Percentiles rank a stretch among this genome's conserved stretches.
phyloP scores from a whole-genome alignment of 306 rosid species.

The Trifolium repens region DNA sequence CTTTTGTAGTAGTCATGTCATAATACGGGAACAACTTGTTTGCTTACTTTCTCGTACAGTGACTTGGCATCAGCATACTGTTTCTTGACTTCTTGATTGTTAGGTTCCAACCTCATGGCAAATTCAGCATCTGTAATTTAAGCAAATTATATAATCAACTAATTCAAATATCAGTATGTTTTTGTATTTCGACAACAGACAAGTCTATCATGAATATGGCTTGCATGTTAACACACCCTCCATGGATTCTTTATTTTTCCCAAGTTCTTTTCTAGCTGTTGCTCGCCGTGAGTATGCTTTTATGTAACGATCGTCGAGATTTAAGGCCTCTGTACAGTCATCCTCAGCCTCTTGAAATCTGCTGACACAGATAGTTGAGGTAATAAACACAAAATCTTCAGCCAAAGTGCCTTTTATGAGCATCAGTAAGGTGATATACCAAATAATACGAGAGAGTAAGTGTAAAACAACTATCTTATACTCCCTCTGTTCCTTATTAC shows the following conservation, averaged over 20 bases:
- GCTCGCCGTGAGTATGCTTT: slow-evolving; percentile 95
- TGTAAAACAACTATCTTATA: slow-evolving; percentile 11
- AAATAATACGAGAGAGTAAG: background rate
- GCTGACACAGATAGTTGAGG: slow-evolving; percentile 41
- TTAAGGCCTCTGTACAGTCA: slow-evolving; percentile 95
- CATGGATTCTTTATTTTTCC: slow-evolving; percentile 75
- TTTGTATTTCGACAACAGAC: background rate
- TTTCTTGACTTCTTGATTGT: slow-evolving; percentile 90
- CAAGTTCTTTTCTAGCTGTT: slow-evolving; percentile 88
- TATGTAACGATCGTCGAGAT: slow-evolving; percentile 90
- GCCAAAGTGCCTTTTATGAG: slow-evolving; percentile 30
- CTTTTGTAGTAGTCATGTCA: slow-evolving; percentile 8
- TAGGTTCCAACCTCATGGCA: slow-evolving; percentile 91
- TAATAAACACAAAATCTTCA: slow-evolving; percentile 2
- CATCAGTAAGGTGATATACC: slow-evolving; percentile 21
- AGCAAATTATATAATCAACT: slow-evolving; percentile 49
- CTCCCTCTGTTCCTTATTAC: no score
- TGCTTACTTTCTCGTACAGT: slow-evolving; percentile 75
- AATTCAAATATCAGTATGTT: slow-evolving; percentile 36
- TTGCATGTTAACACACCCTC: slow-evolving; percentile 64
- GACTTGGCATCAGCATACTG: slow-evolving; percentile 83
- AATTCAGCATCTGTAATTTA: slow-evolving; percentile 84
- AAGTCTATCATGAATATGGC: slow-evolving; percentile 16
- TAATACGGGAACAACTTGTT: background rate
- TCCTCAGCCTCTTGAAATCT: slow-evolving; percentile 91